Conservation (phyloP, 1,284 basidiomycete species). For the Cutaneotrichosporon sp. region DNA sequence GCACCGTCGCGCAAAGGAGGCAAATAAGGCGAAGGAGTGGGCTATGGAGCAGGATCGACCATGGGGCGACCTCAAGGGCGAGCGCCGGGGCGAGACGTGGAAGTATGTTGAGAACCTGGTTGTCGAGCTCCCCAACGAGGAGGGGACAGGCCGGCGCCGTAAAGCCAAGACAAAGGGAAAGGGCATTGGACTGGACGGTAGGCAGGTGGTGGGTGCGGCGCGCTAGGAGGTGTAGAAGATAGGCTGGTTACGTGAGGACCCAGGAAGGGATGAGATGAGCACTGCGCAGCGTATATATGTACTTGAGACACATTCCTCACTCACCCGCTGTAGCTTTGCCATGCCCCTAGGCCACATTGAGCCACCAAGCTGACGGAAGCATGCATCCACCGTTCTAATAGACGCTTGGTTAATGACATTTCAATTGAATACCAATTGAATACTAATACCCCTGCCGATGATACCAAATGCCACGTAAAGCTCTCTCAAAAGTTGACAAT, state of each 20-base stretch:
- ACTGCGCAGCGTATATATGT: too few relatives aligned
- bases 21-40: constrained; percentile 27
- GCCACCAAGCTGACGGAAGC: too few relatives aligned
- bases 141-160: constrained; percentile 23
- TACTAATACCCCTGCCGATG: background rate
- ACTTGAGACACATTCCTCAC: too few relatives aligned
- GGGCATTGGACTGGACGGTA: constrained; percentile 30
- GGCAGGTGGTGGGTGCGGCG: constrained; percentile 37
- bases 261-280: too few relatives aligned
- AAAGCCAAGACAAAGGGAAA: constrained; percentile 23
- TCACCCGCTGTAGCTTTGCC: too few relatives aligned
- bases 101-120: constrained; percentile 8
- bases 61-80: constrained; percentile 38
- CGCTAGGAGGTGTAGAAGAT: too few relatives aligned
- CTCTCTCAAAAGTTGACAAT: constrained; percentile 1
- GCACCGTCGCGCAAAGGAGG: constrained; percentile 28
- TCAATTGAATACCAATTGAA: background rate
- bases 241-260: too few relatives aligned
- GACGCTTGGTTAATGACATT: too few relatives aligned
- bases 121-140: constrained; percentile 15
- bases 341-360: background rate
- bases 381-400: too few relatives aligned
- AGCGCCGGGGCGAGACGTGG: constrained; percentile 16
- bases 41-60: constrained; percentile 34
- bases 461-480: background rate